A percentile compares a stretch with the other conserved stretches of the same genome.
Evolutionary conservation across 257 asterid species (phyloP).

Genomic region (Fraxinus anomala): DNA sequence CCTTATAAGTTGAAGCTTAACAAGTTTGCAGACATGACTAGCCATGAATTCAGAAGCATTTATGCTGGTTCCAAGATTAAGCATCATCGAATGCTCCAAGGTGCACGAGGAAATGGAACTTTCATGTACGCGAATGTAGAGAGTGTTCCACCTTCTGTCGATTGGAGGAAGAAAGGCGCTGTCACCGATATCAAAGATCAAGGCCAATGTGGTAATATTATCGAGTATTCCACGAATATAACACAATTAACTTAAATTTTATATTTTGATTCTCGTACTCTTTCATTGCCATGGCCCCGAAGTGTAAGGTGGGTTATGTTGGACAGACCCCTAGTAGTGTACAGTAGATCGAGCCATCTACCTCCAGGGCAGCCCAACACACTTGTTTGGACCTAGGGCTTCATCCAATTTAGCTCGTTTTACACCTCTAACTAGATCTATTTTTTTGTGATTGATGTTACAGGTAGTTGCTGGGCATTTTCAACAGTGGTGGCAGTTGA

Average conservation of each 20-base stretch:
- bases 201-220: constrained; percentile 76
- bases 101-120: constrained; percentile 30
- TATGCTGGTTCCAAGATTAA: constrained; percentile 70
- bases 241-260: not conserved
- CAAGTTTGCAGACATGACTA: constrained; percentile 88
- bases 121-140: constrained; percentile 62
- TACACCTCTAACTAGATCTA: not conserved
- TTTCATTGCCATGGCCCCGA: not conserved
- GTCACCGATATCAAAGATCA: constrained; percentile 77
- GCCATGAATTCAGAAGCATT: constrained; percentile 66
- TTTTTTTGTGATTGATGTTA: not conserved
- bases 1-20: constrained; percentile 79
- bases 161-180: constrained; percentile 85
- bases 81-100: constrained; percentile 66
- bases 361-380: not conserved
- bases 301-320: not conserved
- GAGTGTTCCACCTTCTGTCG: constrained; percentile 66
- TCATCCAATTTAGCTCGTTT: not conserved
- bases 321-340: not conserved
- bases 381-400: not conserved
- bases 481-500: constrained; percentile 85
- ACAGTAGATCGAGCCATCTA: not conserved
- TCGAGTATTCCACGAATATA: not conserved
- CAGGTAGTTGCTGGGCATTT: constrained; percentile 98
- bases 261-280: not conserved